These are phyloP conservation scores for Canavalia gladiata DNA, from an alignment of 306 rosid species.

Conservation along the genomic window DNA sequence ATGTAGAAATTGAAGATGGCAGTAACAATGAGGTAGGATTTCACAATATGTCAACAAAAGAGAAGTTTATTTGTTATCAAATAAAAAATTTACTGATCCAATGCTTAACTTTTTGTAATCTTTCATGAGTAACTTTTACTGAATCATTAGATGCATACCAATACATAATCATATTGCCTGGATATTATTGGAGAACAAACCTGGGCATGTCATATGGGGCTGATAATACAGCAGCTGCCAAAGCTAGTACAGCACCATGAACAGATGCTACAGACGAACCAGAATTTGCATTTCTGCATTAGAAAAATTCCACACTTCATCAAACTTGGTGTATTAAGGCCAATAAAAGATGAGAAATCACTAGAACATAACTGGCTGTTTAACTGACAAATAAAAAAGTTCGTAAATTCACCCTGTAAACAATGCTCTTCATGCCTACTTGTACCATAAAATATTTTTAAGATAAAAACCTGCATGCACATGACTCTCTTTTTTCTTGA, in stretches of 20 bases:
- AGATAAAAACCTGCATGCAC: slow-evolving; percentile 22
- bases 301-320: slow-evolving; percentile 37
- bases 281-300: slow-evolving; percentile 75
- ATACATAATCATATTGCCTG: slow-evolving; percentile 25
- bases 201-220: slow-evolving; percentile 98
- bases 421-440: slow-evolving; percentile 26
- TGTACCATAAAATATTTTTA: slow-evolving; percentile 23
- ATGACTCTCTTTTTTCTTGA: slow-evolving; percentile 27
- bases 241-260: slow-evolving; percentile 95
- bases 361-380: slow-evolving; percentile 11
- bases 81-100: background rate
- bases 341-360: slow-evolving; percentile 16
- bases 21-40: slow-evolving; percentile 20
- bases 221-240: slow-evolving; percentile 91
- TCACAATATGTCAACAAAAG: background rate
- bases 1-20: slow-evolving; percentile 42
- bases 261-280: slow-evolving; percentile 77
- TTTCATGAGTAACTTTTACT: slow-evolving; percentile 7
- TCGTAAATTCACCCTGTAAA: slow-evolving; percentile 12
- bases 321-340: slow-evolving; percentile 3
- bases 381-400: slow-evolving; percentile 28
- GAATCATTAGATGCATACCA: slow-evolving; percentile 14
- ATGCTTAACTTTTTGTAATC: background rate
- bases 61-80: background rate
- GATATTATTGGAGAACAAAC: slow-evolving; percentile 59